Percentiles rank a stretch among this genome's conserved stretches.
Conservation (phyloP, 805 yeast species). For the Starmerella apicola region DNA sequence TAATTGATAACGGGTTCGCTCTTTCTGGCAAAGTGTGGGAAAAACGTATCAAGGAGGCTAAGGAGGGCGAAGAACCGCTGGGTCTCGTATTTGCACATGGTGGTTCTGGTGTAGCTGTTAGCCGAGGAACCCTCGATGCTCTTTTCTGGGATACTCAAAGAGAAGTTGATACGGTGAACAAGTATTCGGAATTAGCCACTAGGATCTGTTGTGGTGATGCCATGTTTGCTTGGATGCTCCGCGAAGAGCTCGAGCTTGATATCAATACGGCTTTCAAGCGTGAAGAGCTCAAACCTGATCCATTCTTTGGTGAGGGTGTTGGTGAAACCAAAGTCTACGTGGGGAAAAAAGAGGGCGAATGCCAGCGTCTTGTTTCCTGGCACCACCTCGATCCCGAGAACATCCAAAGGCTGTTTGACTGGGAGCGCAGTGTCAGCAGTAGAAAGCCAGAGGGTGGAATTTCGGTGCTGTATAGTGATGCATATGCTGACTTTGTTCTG, state of each 20-base stretch:
- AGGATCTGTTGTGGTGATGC: constrained; percentile 29
- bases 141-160: constrained; percentile 24
- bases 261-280: constrained; percentile 8
- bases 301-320: constrained; percentile 28
- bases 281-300: constrained; percentile 9
- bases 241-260: constrained; percentile 19
- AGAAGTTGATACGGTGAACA: constrained; percentile 10
- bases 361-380: constrained; percentile 26
- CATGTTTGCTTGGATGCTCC: constrained; percentile 24
- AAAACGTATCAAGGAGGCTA: background rate
- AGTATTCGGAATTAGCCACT: constrained; percentile 20
- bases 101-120: constrained; percentile 29
- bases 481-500: constrained; percentile 27
- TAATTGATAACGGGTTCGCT: constrained; percentile 4
- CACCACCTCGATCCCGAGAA: constrained; percentile 28
- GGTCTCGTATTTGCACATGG: constrained; percentile 29
- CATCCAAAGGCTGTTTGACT: constrained; percentile 27
- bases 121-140: constrained; percentile 24
- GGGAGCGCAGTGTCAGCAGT: constrained; percentile 23
- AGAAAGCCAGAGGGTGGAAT: constrained; percentile 17
- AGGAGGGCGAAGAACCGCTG: constrained; percentile 10
- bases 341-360: constrained; percentile 22
- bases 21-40: constrained; percentile 6
- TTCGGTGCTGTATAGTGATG: constrained; percentile 21
- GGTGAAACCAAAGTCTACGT: constrained; percentile 14